These are phyloP conservation scores for Gaertneriomyces semiglobifer DNA, from an alignment of 192 early-diverging fungal species.

Conservation along the genomic window DNA sequence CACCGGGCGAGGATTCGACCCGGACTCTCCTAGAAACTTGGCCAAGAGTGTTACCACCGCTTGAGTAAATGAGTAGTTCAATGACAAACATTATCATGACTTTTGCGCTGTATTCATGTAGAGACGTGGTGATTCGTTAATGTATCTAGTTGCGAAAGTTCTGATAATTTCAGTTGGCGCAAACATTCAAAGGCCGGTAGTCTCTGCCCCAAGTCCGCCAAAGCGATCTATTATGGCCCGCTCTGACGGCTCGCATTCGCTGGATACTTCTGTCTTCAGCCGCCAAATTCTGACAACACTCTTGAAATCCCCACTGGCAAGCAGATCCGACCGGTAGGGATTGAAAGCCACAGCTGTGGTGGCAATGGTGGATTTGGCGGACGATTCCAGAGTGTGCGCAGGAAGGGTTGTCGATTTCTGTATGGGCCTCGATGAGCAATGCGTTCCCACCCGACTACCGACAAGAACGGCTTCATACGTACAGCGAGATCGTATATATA, in stretches of 20 bases:
- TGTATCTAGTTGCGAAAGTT: too few species aligned
- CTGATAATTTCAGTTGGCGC: too few species aligned
- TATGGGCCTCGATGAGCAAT: background rate
- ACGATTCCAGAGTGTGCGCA: constrained; percentile 11
- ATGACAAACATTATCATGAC: too few species aligned
- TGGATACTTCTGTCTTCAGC: constrained; percentile 12
- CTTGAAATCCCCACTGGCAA: constrained; percentile 22
- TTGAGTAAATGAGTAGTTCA: background rate
- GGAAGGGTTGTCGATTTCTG: constrained; percentile 21
- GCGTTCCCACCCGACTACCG: too few species aligned
- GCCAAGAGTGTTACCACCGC: constrained; percentile 33
- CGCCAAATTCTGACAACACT: constrained; percentile 29
- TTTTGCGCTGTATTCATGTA: too few species aligned
- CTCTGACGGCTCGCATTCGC: background rate
- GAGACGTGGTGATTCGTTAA: too few species aligned
- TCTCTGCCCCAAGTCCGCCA: too few species aligned
- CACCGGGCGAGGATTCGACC: constrained; percentile 87
- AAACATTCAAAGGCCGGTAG: too few species aligned
- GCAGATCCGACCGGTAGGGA: constrained; percentile 5
- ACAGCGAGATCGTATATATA: constrained; percentile 50
- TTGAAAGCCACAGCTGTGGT: constrained; percentile 25
- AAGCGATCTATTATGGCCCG: too few species aligned
- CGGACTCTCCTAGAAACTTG: constrained; percentile 78
- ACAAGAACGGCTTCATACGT: background rate
- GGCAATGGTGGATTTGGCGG: constrained; percentile 8